Evolutionary conservation across 345 rosid genomes (phyloP).

Genomic region (Eucalyptus pauciflora): DNA sequence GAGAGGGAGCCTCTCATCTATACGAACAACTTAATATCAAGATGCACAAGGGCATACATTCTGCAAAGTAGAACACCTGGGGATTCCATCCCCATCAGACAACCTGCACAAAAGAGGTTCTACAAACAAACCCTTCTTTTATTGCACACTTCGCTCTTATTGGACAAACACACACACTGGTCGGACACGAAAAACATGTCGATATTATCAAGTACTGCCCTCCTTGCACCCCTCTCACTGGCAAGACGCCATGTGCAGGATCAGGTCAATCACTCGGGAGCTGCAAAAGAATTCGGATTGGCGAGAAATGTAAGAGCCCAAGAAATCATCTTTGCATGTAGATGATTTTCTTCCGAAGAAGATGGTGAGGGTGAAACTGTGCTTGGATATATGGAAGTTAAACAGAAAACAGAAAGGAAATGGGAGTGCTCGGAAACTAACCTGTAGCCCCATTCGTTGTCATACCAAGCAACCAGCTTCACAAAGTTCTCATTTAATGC

Average conservation of each 20-base stretch:
- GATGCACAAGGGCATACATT: neutral
- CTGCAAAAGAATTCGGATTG: slow-evolving; percentile 10
- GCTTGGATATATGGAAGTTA: neutral
- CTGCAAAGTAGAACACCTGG: neutral
- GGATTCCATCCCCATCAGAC: neutral
- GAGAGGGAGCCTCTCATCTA: neutral
- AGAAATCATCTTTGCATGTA: neutral
- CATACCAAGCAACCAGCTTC: slow-evolving; percentile 67
- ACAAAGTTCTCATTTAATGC: slow-evolving; percentile 49
- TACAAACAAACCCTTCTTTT: neutral
- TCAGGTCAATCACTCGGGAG: slow-evolving; percentile 58
- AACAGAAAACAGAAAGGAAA: neutral
- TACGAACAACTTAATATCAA: neutral
- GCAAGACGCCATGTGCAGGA: slow-evolving; percentile 25
- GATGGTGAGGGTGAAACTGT: neutral
- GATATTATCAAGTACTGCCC: neutral
- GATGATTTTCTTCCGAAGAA: neutral
- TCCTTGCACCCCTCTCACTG: neutral
- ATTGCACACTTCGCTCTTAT: neutral
- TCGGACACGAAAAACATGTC: neutral
- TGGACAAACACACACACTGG: neutral
- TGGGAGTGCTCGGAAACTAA: neutral
- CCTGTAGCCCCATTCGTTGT: slow-evolving; percentile 87
- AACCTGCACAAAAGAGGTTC: neutral
- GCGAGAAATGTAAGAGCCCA: neutral